Conservation (phyloP, 139 green algal genomes). For the Raphidocelis subcapitata region DNA sequence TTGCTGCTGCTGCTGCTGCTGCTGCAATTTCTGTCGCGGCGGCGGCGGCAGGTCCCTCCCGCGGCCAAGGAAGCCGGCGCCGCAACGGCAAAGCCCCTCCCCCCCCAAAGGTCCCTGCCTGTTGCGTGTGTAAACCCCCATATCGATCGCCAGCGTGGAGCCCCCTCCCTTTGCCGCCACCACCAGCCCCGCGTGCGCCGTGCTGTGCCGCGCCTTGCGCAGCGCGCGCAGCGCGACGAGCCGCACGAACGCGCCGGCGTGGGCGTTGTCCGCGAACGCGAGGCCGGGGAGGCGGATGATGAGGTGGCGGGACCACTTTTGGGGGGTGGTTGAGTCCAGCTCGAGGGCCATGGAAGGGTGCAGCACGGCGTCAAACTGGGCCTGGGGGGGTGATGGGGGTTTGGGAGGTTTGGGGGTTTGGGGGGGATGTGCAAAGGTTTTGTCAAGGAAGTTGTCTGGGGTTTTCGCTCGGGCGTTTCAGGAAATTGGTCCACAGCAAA, state of each 20-base stretch:
- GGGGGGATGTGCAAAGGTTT: no score
- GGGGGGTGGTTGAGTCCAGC: slow-evolving; percentile 62
- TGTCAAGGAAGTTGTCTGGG: no score
- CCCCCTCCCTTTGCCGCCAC: not conserved
- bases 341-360: slow-evolving; percentile 46
- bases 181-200: not conserved
- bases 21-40: no score
- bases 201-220: not conserved
- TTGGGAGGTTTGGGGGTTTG: no score
- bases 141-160: slow-evolving; percentile 43
- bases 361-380: not conserved
- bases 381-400: not conserved
- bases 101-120: no score
- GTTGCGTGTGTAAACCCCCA: slow-evolving; percentile 77
- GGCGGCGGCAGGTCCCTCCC: no score
- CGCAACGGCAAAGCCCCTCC: no score
- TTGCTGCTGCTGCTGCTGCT: no score
- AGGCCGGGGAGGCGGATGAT: slow-evolving; percentile 51
- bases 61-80: no score
- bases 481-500: no score
- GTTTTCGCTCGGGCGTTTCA: no score
- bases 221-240: slow-evolving; percentile 12
- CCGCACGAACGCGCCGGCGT: slow-evolving; percentile 16
- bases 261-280: slow-evolving; percentile 47
- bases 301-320: slow-evolving; percentile 80